These are phyloP conservation scores for Kodamaea fungicola DNA, from an alignment of 1,139 yeast genomes.

Conservation along the genomic window DNA sequence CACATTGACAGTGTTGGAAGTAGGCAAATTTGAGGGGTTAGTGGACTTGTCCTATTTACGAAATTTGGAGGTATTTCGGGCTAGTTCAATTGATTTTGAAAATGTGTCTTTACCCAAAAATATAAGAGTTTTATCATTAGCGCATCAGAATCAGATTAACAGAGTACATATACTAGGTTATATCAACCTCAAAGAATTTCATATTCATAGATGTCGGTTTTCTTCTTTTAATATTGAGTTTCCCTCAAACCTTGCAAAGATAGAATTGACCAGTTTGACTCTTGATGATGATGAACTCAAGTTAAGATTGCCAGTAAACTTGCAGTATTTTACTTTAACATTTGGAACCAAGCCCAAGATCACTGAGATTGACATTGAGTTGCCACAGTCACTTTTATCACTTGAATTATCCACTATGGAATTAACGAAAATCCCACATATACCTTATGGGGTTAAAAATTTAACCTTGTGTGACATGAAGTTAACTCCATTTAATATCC, in stretches of 20 bases:
- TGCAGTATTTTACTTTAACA: no score
- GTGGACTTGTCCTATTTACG: neutral
- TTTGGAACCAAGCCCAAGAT: no score
- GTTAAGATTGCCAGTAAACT: no score
- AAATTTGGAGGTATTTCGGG: neutral
- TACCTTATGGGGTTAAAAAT: neutral
- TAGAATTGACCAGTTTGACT: neutral
- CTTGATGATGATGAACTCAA: neutral
- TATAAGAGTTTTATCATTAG: neutral
- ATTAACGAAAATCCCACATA: neutral
- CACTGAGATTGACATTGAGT: no score
- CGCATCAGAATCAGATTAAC: neutral
- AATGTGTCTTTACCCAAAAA: neutral
- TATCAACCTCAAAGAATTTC: neutral
- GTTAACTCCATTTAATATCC: neutral
- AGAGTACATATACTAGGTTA: neutral
- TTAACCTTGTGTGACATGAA: neutral
- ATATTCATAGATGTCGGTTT: neutral
- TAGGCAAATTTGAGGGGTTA: neutral
- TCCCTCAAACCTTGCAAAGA: neutral
- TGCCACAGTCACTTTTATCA: no score
- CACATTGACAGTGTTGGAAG: neutral
- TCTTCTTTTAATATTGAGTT: neutral
- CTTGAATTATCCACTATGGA: neutral
- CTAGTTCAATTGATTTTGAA: neutral